These are phyloP conservation scores for Hymenoscyphus salicellus DNA, from an alignment of 2,329 filamentous ascomycete species.

Conservation along the genomic window DNA sequence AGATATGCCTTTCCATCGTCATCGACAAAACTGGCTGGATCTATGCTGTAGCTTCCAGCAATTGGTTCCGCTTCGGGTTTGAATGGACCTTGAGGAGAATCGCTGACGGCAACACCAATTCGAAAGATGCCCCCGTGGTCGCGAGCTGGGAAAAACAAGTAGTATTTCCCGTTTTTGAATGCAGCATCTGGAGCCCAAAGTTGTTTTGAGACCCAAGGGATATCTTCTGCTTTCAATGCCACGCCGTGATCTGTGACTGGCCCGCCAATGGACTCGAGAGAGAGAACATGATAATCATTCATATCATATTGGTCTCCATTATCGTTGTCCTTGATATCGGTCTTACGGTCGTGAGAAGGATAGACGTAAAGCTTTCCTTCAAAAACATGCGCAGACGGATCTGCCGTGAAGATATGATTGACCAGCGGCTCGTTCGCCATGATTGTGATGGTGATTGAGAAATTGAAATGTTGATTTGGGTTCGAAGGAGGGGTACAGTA, in stretches of 20 bases:
- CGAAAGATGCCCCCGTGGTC: slow-evolving; percentile 69
- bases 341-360: slow-evolving; percentile 76
- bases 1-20: slow-evolving; percentile 65
- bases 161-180: slow-evolving; percentile 65
- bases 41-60: slow-evolving; percentile 69
- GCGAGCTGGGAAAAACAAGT: slow-evolving; percentile 73
- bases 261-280: slow-evolving; percentile 51
- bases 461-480: background rate
- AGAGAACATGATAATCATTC: slow-evolving; percentile 78
- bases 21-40: slow-evolving; percentile 74
- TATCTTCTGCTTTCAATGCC: slow-evolving; percentile 60
- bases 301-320: slow-evolving; percentile 86
- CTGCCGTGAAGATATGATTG: slow-evolving; percentile 68
- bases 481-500: background rate
- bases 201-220: slow-evolving; percentile 76
- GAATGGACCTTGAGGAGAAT: slow-evolving; percentile 68
- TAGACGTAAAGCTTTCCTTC: slow-evolving; percentile 74
- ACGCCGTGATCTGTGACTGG: slow-evolving; percentile 71
- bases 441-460: background rate
- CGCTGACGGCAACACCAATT: slow-evolving; percentile 67
- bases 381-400: slow-evolving; percentile 79
- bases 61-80: slow-evolving; percentile 62
- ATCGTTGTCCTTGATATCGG: slow-evolving; percentile 72
- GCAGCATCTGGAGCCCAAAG: slow-evolving; percentile 80
- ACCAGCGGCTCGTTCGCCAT: slow-evolving; percentile 17